Percentiles rank a stretch among this genome's conserved stretches.
Conservation (phyloP, 2,329 filamentous ascomycete species). For the Macroventuria anomochaeta region DNA sequence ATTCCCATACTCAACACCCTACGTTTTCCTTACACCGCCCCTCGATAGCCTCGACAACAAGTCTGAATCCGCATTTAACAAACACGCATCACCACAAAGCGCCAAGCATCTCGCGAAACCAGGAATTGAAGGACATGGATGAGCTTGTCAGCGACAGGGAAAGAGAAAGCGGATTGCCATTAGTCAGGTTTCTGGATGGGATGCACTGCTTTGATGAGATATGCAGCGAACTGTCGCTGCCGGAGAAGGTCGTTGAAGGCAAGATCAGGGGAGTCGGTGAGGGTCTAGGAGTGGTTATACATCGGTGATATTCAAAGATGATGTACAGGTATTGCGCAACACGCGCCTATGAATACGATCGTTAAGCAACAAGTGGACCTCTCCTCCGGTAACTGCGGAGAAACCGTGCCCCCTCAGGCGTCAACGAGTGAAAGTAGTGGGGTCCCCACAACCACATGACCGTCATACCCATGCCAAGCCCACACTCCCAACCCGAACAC, state of each 20-base stretch:
- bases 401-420: neutral
- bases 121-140: slow-evolving; percentile 21
- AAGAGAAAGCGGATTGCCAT: slow-evolving; percentile 44
- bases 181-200: slow-evolving; percentile 76
- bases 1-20: slow-evolving; percentile 20
- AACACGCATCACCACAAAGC: slow-evolving; percentile 12
- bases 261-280: slow-evolving; percentile 61
- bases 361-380: neutral
- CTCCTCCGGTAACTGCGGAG: neutral
- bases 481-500: neutral
- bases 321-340: neutral
- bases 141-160: slow-evolving; percentile 25
- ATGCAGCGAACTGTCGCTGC: slow-evolving; percentile 75
- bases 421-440: slow-evolving; percentile 5
- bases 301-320: slow-evolving; percentile 20
- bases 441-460: slow-evolving; percentile 11
- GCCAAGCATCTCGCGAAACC: slow-evolving; percentile 11
- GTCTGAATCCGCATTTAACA: slow-evolving; percentile 10
- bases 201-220: slow-evolving; percentile 82
- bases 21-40: slow-evolving; percentile 30
- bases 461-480: neutral
- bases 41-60: slow-evolving; percentile 24
- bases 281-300: slow-evolving; percentile 38
- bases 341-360: neutral
- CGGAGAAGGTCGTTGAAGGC: slow-evolving; percentile 73